A percentile compares a stretch with the other conserved stretches of the same genome.
Evolutionary conservation across 345 rosid genomes (phyloP).

Genomic region (Hirschfeldia incana): DNA sequence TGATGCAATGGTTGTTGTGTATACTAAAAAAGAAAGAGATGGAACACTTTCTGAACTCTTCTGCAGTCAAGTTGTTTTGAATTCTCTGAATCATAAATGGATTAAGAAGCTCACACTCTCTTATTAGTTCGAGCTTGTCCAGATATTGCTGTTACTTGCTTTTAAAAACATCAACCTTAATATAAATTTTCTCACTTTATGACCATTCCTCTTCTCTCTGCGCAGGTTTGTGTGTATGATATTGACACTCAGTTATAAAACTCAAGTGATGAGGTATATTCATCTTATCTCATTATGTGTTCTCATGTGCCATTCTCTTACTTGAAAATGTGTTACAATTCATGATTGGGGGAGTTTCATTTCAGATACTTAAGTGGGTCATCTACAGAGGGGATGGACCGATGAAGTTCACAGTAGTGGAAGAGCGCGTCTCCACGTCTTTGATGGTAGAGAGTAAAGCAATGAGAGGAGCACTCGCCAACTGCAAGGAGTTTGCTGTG

Average conservation of each 20-base stretch:
- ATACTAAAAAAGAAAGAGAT: conserved; percentile 59
- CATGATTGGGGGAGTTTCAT: too few species aligned
- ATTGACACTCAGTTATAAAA: conserved; percentile 78
- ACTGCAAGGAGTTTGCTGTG: too few species aligned
- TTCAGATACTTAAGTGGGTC: conserved; percentile 58
- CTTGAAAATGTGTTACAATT: too few species aligned
- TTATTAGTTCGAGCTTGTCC: conserved; percentile 77
- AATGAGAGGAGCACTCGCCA: too few species aligned
- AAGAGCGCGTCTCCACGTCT: too few species aligned
- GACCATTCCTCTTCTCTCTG: background rate
- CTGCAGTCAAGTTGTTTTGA: conserved; percentile 78
- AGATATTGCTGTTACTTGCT: conserved; percentile 64
- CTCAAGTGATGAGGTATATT: conserved; percentile 64
- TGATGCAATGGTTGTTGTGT: conserved; percentile 83
- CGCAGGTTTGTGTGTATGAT: conserved; percentile 72
- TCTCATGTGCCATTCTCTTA: background rate
- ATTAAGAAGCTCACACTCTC: conserved; percentile 54
- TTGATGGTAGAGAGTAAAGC: too few species aligned
- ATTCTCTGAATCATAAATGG: conserved; percentile 82
- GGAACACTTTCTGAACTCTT: conserved; percentile 59
- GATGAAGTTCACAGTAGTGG: too few species aligned
- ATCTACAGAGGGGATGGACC: too few species aligned
- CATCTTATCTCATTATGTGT: background rate
- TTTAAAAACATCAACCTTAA: too few species aligned
- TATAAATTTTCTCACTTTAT: too few species aligned